Evolutionary conservation across 2,329 filamentous ascomycete genomes (phyloP), one percentile per base, ranked within the genome.

Genomic region (Microdochium bolleyi): DNA sequence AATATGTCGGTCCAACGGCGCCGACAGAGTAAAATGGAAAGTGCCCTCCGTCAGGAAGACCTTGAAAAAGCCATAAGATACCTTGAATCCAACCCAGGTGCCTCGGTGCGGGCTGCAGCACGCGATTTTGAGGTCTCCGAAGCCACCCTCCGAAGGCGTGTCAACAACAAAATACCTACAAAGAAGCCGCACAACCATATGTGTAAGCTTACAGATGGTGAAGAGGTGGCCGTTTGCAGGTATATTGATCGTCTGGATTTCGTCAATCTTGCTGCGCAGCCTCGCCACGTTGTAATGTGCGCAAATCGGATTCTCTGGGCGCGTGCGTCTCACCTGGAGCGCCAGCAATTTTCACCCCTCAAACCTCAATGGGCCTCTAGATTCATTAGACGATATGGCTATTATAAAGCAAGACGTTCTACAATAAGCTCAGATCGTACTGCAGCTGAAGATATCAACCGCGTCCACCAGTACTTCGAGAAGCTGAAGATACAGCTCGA

Each of bases 401-500:
- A 50, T 24, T 9, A 32, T 30, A 30, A 30, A 30, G 27, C 24
- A 30, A 34, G n/a, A 34, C n/a, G 24, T 34, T 30, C 27, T n/a
- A 50, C 16, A 50, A 50, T 21, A 30, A 50, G 9, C 24, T 50
- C 27, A n/a, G 27, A 50, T 24, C 49, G 49, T 11, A 3, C 27
- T n/a, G 24, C 27, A 4, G 5, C 49, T 19, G 24, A 50, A 41
- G 34, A 51, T 32, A 22, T 51, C 14, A 19, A 22, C n/a, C n/a
- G 21, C 21, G 34, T 51, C 14, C 16, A 7, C n/a, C 27, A 54
- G 24, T 50, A 52, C 49, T 54, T 54, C 49, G 9, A 4, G 32
- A 52, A 48, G 49, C 25, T 54, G 11, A 30, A 52, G 44, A 19
- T 51, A 16, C 16, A 21, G 22, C 27, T 19, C 19, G 24, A 54